Evolutionary conservation across 1,284 basidiomycete genomes (phyloP).

Genomic region (Pseudomicrostroma phylloplanum): DNA sequence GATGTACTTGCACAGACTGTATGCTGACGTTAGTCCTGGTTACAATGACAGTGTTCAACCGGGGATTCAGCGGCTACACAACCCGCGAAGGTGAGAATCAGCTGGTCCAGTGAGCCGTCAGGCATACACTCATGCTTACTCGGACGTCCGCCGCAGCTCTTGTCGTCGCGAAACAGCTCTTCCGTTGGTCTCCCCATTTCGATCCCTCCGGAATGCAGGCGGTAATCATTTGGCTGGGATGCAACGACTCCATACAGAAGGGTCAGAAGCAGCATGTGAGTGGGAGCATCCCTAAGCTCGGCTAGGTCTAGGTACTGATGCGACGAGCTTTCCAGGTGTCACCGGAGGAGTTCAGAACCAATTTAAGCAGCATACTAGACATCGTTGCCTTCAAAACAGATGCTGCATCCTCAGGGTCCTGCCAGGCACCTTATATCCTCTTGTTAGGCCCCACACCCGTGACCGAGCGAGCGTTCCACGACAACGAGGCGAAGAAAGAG

Average conservation of each 20-base stretch:
- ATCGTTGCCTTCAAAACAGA: background rate
- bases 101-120: no score
- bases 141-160: no score
- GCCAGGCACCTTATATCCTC: background rate
- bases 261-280: background rate
- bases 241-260: conserved; percentile 3
- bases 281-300: background rate
- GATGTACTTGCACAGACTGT: no score
- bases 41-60: conserved; percentile 1
- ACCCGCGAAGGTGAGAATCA: background rate
- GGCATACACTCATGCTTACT: no score
- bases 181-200: no score
- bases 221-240: conserved; percentile 1
- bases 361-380: background rate
- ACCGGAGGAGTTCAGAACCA: background rate
- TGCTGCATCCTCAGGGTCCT: background rate
- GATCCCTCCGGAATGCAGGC: background rate
- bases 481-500: background rate
- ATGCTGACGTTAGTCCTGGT: no score
- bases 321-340: background rate
- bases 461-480: background rate
- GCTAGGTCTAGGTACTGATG: background rate
- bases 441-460: background rate
- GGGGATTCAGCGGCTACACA: conserved; percentile 6
- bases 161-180: no score